Conservation (phyloP, 2,329 filamentous ascomycete genomes). For the Aspergillus sp. region DNA sequence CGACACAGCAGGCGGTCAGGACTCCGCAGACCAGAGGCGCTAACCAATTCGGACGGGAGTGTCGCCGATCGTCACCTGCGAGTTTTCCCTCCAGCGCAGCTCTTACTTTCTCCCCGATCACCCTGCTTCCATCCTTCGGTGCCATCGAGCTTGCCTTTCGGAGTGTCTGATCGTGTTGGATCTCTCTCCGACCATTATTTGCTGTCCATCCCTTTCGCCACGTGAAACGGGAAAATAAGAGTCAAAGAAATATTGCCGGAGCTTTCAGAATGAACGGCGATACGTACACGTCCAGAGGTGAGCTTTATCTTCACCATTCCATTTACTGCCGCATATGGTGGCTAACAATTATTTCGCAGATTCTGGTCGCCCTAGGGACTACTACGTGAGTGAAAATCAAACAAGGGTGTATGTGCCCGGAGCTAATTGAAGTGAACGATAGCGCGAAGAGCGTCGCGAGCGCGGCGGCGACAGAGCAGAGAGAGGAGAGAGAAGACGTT, state of each 20-base stretch:
- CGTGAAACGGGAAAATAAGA: conserved; percentile 6
- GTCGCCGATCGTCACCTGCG: conserved; percentile 30
- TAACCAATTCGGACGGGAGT: conserved; percentile 24
- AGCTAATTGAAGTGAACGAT: conserved; percentile 1
- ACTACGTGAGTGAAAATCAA: conserved; percentile 48
- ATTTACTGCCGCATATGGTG: conserved; percentile 20
- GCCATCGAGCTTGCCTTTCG: conserved; percentile 4
- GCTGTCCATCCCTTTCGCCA: neutral
- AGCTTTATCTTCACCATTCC: conserved; percentile 22
- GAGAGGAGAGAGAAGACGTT: conserved; percentile 70
- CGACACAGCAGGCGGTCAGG: conserved; percentile 29
- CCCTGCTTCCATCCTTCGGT: conserved; percentile 11
- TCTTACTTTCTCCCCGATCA: conserved; percentile 8
- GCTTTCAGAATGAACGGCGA: conserved; percentile 75
- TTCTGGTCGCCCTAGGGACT: conserved; percentile 55
- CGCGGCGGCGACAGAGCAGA: conserved; percentile 46
- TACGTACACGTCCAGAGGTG: conserved; percentile 77
- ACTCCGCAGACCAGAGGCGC: conserved; percentile 22
- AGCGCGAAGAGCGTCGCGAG: conserved; percentile 53
- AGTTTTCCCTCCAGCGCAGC: conserved; percentile 35
- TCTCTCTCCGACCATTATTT: neutral
- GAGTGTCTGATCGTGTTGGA: neutral
- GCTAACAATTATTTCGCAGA: conserved; percentile 46
- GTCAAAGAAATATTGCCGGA: conserved; percentile 22
- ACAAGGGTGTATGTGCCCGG: neutral